Percentiles rank a stretch among this genome's conserved stretches.
Evolutionary conservation across 495 filamentous ascomycete species (phyloP).

Genomic region (Neurospora hispaniola): DNA sequence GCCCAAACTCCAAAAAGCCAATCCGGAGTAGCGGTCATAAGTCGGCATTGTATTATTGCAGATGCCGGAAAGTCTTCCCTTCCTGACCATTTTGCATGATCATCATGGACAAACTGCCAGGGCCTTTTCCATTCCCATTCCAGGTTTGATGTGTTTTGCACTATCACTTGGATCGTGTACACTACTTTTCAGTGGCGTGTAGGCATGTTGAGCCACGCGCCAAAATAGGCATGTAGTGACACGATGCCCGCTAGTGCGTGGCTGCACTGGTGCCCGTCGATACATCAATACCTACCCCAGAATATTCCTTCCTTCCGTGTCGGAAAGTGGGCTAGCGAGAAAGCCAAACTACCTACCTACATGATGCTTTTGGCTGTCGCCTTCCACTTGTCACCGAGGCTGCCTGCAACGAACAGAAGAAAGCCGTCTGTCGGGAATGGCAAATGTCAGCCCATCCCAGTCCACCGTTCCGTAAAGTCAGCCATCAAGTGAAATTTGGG

Average conservation of each 20-base stretch:
- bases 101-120: background rate
- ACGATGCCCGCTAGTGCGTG: background rate
- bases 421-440: background rate
- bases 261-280: background rate
- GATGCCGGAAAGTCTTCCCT: background rate
- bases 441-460: background rate
- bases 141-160: background rate
- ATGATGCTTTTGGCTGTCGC: background rate
- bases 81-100: background rate
- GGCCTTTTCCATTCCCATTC: background rate
- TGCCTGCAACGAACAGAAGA: background rate
- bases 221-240: background rate
- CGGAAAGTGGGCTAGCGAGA: background rate
- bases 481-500: background rate
- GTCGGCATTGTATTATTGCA: background rate
- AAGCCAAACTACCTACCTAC: background rate
- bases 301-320: background rate
- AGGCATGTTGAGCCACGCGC: background rate
- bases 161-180: background rate
- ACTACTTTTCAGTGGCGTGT: background rate
- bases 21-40: constrained; percentile 3
- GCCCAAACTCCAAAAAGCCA: constrained; percentile 1
- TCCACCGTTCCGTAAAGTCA: background rate
- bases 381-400: background rate
- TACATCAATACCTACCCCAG: background rate